phyloP scores from a whole-genome alignment of 805 yeast genomes.

The Sugiyamaella smithiae region DNA sequence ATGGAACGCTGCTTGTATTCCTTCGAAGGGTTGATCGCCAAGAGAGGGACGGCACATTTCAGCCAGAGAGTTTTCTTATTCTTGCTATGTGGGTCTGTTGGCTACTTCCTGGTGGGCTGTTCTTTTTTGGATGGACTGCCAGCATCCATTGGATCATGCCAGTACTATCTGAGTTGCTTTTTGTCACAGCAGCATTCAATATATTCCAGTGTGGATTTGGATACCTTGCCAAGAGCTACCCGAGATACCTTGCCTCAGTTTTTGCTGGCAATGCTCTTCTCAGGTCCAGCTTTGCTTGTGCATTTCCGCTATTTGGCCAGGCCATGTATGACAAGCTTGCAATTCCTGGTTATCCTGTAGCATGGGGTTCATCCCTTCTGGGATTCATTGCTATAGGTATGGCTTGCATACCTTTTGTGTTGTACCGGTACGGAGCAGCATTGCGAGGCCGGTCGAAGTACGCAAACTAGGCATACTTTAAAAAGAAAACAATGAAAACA shows the following conservation, averaged over 20 bases:
- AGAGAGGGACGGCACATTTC: slow-evolving; percentile 11
- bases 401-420: slow-evolving; percentile 46
- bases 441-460: slow-evolving; percentile 37
- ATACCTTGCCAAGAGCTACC: slow-evolving; percentile 48
- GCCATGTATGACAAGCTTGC: slow-evolving; percentile 49
- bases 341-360: slow-evolving; percentile 49
- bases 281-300: slow-evolving; percentile 53
- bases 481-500: not conserved
- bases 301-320: slow-evolving; percentile 62
- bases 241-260: slow-evolving; percentile 52
- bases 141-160: slow-evolving; percentile 52
- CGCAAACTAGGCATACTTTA: slow-evolving; percentile 25
- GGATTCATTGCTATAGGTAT: slow-evolving; percentile 46
- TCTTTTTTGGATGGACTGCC: slow-evolving; percentile 54
- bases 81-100: slow-evolving; percentile 20
- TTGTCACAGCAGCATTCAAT: slow-evolving; percentile 40
- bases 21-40: slow-evolving; percentile 10
- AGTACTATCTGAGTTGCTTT: slow-evolving; percentile 42
- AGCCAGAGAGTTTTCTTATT: slow-evolving; percentile 19
- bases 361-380: slow-evolving; percentile 53
- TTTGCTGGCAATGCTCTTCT: slow-evolving; percentile 55
- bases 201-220: slow-evolving; percentile 51
- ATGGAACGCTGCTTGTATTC: slow-evolving; percentile 11
- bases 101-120: slow-evolving; percentile 43
- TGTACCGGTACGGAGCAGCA: slow-evolving; percentile 34